These are phyloP conservation scores for Chlamydomonas eustigma DNA, from an alignment of 139 green algal species.

Conservation along the genomic window DNA sequence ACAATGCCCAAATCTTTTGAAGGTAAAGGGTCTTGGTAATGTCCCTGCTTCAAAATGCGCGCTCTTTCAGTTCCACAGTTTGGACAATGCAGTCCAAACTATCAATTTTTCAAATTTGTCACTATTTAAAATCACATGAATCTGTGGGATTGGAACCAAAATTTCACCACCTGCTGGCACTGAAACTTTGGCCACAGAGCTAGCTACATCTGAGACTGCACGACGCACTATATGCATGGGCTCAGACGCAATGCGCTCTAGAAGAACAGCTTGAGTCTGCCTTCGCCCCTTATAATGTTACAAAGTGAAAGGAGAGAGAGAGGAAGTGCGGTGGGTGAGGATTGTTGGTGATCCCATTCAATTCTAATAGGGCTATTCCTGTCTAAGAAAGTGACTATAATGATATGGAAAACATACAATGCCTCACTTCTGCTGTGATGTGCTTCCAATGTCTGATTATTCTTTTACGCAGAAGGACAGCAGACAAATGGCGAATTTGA, in stretches of 20 bases:
- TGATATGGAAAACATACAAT: neutral
- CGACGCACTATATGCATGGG: slow-evolving; percentile 45
- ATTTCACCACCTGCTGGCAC: slow-evolving; percentile 40
- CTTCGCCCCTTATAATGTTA: neutral
- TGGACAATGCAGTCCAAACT: too few relatives aligned
- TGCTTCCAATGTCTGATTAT: slow-evolving; percentile 53
- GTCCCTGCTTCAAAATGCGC: too few relatives aligned
- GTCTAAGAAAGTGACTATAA: neutral
- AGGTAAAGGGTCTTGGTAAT: too few relatives aligned
- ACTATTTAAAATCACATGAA: too few relatives aligned
- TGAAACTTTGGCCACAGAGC: slow-evolving; percentile 44
- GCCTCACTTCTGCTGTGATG: slow-evolving; percentile 22
- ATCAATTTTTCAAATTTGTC: too few relatives aligned
- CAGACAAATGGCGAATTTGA: slow-evolving; percentile 59
- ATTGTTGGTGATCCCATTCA: too few relatives aligned
- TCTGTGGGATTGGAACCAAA: too few relatives aligned
- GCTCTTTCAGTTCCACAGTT: too few relatives aligned
- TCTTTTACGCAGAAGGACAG: slow-evolving; percentile 64
- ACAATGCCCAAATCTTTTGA: neutral
- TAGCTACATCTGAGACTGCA: slow-evolving; percentile 46
- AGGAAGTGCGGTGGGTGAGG: too few relatives aligned
- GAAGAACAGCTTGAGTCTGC: slow-evolving; percentile 36
- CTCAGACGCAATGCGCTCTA: slow-evolving; percentile 52
- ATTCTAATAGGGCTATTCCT: too few relatives aligned
- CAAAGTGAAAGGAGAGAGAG: neutral